These are phyloP conservation scores for Phytophthora megakarya DNA, from an alignment of 352 stramenopile species.

Conservation along the genomic window DNA sequence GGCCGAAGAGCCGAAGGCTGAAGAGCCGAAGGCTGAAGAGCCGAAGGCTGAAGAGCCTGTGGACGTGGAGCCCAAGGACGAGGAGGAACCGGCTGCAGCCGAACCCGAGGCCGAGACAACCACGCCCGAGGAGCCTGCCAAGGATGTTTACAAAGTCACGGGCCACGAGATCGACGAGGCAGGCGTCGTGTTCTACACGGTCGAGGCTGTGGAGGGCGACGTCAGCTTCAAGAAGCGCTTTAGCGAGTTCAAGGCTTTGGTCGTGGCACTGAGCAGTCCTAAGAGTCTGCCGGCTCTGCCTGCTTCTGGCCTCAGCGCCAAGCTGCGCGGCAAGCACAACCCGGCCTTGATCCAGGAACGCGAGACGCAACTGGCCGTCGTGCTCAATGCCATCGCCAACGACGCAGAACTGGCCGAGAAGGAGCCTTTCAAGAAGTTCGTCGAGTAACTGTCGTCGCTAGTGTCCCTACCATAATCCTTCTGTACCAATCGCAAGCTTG, in stretches of 20 bases:
- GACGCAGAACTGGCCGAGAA: conserved; percentile 47
- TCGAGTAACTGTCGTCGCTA: conserved; percentile 21
- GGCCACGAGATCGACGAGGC: conserved; percentile 66
- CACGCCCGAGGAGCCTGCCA: conserved; percentile 5
- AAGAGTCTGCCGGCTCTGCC: conserved; percentile 60
- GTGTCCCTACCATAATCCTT: conserved; percentile 3
- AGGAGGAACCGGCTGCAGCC: conserved; percentile 2
- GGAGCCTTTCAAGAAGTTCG: conserved; percentile 65
- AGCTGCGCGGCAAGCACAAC: conserved; percentile 70
- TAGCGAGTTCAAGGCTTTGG: conserved; percentile 83
- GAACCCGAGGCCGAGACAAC: conserved; percentile 26
- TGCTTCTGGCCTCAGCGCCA: conserved; percentile 44
- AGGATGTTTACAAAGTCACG: conserved; percentile 49
- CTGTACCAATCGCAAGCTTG: conserved; percentile 9
- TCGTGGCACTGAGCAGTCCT: conserved; percentile 42
- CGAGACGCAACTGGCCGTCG: conserved; percentile 57
- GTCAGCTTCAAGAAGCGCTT: conserved; percentile 68
- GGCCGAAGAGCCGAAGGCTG: not conserved
- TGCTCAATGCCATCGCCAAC: conserved; percentile 75
- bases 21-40: conserved; percentile 9
- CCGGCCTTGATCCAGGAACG: conserved; percentile 61
- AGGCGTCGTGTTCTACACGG: conserved; percentile 73
- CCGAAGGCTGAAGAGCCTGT: conserved; percentile 11
- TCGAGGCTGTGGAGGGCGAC: conserved; percentile 49
- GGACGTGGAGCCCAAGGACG: conserved; percentile 1